Conservation (phyloP, 371 early-diverging fungal species). For the Circinella minor region DNA sequence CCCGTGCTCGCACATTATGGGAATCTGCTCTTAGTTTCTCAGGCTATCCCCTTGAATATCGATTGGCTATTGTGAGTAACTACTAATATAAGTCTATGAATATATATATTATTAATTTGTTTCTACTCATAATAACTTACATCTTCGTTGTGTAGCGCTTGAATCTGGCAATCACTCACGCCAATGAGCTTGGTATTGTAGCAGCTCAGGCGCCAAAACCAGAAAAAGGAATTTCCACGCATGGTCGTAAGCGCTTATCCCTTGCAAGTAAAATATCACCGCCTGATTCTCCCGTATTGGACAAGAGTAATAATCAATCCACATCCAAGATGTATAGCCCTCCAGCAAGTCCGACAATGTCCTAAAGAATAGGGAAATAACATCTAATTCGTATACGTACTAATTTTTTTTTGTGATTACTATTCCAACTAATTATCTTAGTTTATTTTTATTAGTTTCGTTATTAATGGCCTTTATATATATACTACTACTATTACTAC, state of each 20-base stretch:
- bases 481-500: too few relatives aligned
- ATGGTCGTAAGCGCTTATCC: constrained; percentile 51
- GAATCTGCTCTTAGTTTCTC: constrained; percentile 50
- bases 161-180: constrained; percentile 49
- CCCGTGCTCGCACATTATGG: constrained; percentile 54
- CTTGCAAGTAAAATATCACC: constrained; percentile 15
- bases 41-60: constrained; percentile 62
- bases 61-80: constrained; percentile 47
- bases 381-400: background rate
- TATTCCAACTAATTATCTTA: too few relatives aligned
- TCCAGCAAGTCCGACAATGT: background rate
- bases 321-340: constrained; percentile 2
- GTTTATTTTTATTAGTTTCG: too few relatives aligned
- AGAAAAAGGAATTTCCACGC: constrained; percentile 42
- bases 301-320: background rate
- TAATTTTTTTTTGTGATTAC: background rate
- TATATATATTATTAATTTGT: background rate
- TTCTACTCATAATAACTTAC: background rate
- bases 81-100: background rate
- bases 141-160: constrained; percentile 32
- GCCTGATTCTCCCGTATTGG: background rate
- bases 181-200: constrained; percentile 47
- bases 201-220: constrained; percentile 29
- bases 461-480: too few relatives aligned
- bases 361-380: background rate